phyloP scores from a whole-genome alignment of 106 monocot species.

The Allium sativum region DNA sequence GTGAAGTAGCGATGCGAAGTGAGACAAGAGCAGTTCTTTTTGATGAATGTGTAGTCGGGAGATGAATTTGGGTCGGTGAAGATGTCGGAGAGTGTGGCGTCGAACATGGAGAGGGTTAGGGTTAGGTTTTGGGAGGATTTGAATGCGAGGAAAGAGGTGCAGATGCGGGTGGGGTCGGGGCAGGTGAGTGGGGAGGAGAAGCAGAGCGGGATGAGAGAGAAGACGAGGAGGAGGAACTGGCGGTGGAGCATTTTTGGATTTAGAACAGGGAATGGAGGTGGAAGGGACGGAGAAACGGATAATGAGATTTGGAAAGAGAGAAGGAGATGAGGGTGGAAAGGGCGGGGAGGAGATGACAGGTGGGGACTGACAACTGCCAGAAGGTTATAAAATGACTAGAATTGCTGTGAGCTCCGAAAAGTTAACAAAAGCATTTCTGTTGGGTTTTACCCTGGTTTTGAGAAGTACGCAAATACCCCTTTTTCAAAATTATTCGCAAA shows the following conservation, averaged over 20 bases:
- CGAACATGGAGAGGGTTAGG: slow-evolving; percentile 73
- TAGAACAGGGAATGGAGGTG: background rate
- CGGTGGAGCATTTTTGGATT: background rate
- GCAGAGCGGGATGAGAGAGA: slow-evolving; percentile 6
- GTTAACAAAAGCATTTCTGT: too few species aligned
- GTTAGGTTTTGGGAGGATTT: slow-evolving; percentile 13
- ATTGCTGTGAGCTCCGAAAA: background rate
- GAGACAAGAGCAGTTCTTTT: slow-evolving; percentile 95
- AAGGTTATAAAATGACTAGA: background rate
- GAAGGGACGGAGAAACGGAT: background rate
- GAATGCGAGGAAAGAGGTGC: slow-evolving; percentile 87
- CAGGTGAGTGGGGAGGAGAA: slow-evolving; percentile 54
- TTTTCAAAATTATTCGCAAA: too few species aligned
- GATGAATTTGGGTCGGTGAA: slow-evolving; percentile 42
- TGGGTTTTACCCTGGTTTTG: too few species aligned
- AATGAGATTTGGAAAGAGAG: background rate
- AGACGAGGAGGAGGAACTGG: background rate
- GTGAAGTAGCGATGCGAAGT: slow-evolving; percentile 36
- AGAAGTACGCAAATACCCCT: too few species aligned
- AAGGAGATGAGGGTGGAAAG: background rate
- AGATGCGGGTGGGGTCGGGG: slow-evolving; percentile 71
- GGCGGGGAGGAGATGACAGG: background rate
- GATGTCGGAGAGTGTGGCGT: slow-evolving; percentile 49
- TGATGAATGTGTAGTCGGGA: slow-evolving; percentile 55
- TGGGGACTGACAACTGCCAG: background rate